These are phyloP conservation scores for Amniculicola lignicola DNA, from an alignment of 495 filamentous ascomycete genomes.

Conservation along the genomic window DNA sequence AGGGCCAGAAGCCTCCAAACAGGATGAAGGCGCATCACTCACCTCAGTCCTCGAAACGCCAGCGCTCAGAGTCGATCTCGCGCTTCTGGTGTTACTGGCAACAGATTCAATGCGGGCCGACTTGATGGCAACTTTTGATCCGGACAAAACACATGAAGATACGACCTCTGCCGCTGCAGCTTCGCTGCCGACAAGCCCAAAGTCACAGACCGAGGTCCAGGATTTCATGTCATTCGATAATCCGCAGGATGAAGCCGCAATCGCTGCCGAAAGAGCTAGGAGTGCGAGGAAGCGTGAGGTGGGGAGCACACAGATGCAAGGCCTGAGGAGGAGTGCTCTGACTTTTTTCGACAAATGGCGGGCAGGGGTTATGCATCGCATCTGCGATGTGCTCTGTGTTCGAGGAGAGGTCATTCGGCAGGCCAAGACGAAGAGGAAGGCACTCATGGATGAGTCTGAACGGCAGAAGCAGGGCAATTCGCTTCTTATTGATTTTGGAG, in stretches of 20 bases:
- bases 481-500: slow-evolving; percentile 27
- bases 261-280: slow-evolving; percentile 30
- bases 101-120: slow-evolving; percentile 42
- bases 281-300: slow-evolving; percentile 23
- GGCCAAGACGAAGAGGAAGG: slow-evolving; percentile 27
- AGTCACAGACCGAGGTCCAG: slow-evolving; percentile 9
- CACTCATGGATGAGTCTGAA: slow-evolving; percentile 12
- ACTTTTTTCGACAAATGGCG: slow-evolving; percentile 37
- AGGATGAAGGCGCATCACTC: slow-evolving; percentile 35
- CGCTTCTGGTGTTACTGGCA: slow-evolving; percentile 41
- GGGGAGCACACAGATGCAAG: slow-evolving; percentile 30
- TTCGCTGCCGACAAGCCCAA: slow-evolving; percentile 7
- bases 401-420: slow-evolving; percentile 29
- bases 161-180: slow-evolving; percentile 12
- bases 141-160: slow-evolving; percentile 36
- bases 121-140: slow-evolving; percentile 41
- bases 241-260: slow-evolving; percentile 33
- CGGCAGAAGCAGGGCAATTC: slow-evolving; percentile 19
- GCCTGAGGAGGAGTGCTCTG: slow-evolving; percentile 26
- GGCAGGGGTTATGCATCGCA: slow-evolving; percentile 29
- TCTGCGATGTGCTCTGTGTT: slow-evolving; percentile 32
- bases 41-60: slow-evolving; percentile 40
- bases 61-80: slow-evolving; percentile 41
- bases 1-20: slow-evolving; percentile 10
- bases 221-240: slow-evolving; percentile 34